Percentiles rank a stretch among this genome's conserved stretches.
phyloP scores from a whole-genome alignment of 768 basidiomycete species.

The Lyophyllum semitale region DNA sequence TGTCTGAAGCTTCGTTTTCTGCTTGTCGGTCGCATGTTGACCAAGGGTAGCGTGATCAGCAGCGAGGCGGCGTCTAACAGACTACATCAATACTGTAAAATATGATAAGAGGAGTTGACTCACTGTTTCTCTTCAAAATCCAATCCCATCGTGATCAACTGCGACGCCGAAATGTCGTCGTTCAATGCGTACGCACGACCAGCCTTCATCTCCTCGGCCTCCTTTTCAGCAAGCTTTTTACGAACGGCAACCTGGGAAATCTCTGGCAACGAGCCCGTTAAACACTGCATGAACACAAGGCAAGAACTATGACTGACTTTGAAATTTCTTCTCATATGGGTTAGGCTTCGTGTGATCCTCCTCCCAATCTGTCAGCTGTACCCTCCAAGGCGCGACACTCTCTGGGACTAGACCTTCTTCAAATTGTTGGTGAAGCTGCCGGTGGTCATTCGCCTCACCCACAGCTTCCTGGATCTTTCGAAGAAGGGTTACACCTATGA shows the following conservation, averaged over 20 bases:
- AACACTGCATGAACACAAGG: not conserved
- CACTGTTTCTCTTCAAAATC: slow-evolving; percentile 21
- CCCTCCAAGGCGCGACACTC: not conserved
- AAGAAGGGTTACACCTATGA: slow-evolving; percentile 14
- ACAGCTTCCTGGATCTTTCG: slow-evolving; percentile 3
- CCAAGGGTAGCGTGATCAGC: not conserved
- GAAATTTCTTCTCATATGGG: slow-evolving; percentile 2
- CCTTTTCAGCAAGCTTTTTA: slow-evolving; percentile 12
- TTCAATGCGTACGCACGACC: slow-evolving; percentile 1
- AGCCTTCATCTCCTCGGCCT: not conserved
- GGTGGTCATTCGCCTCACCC: not conserved
- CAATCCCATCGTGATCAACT: slow-evolving; percentile 11
- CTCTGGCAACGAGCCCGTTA: slow-evolving; percentile 1
- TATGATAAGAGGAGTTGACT: not conserved
- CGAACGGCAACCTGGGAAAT: slow-evolving; percentile 14
- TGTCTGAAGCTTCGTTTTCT: slow-evolving; percentile 2
- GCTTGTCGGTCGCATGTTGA: slow-evolving; percentile 6
- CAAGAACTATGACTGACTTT: not conserved
- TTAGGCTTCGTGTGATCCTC: not conserved
- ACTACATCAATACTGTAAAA: not conserved
- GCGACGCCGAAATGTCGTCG: slow-evolving; percentile 3
- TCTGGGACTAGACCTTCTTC: not conserved
- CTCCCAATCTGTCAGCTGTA: not conserved
- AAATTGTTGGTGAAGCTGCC: not conserved
- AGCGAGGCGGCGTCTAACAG: not conserved